Percentiles rank a stretch among this genome's conserved stretches.
Conservation (phyloP, 352 stramenopile species). For the Pythium plurisporium region DNA sequence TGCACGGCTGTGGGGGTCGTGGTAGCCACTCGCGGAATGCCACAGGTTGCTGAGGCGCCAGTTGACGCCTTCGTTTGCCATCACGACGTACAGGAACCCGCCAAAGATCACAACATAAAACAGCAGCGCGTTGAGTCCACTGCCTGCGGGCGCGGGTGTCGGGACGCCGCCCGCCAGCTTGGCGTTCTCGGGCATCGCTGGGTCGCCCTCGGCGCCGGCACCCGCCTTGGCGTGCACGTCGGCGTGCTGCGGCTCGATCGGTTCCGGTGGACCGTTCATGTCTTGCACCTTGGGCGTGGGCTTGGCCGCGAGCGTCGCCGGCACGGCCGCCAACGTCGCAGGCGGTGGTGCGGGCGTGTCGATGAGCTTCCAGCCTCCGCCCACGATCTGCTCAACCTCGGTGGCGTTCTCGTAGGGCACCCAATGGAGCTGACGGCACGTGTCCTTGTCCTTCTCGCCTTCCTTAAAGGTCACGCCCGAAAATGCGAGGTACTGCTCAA, state of each 20-base stretch:
- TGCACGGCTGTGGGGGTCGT: slow-evolving; percentile 8
- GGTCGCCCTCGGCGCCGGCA: slow-evolving; percentile 8
- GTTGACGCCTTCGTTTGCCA: slow-evolving; percentile 18
- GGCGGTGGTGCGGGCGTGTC: neutral
- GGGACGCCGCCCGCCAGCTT: neutral
- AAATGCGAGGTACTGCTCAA: slow-evolving; percentile 38
- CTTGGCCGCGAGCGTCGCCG: neutral
- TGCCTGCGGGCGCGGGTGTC: neutral
- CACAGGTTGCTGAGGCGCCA: slow-evolving; percentile 14
- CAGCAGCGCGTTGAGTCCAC: slow-evolving; percentile 5
- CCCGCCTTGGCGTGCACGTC: slow-evolving; percentile 20
- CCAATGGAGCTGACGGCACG: slow-evolving; percentile 43
- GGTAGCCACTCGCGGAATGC: neutral
- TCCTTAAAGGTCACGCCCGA: slow-evolving; percentile 27
- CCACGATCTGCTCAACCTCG: slow-evolving; percentile 29
- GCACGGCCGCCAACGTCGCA: neutral
- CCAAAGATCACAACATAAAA: slow-evolving; percentile 22
- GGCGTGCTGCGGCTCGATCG: slow-evolving; percentile 4
- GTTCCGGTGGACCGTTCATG: slow-evolving; percentile 1
- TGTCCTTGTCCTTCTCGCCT: slow-evolving; percentile 25
- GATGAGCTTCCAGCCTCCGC: slow-evolving; percentile 20
- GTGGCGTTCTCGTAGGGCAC: slow-evolving; percentile 35
- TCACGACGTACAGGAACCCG: slow-evolving; percentile 18
- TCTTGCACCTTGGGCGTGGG: neutral
- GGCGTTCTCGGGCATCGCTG: neutral